Conservation (phyloP, 345 rosid species). For the Firmiana major region DNA sequence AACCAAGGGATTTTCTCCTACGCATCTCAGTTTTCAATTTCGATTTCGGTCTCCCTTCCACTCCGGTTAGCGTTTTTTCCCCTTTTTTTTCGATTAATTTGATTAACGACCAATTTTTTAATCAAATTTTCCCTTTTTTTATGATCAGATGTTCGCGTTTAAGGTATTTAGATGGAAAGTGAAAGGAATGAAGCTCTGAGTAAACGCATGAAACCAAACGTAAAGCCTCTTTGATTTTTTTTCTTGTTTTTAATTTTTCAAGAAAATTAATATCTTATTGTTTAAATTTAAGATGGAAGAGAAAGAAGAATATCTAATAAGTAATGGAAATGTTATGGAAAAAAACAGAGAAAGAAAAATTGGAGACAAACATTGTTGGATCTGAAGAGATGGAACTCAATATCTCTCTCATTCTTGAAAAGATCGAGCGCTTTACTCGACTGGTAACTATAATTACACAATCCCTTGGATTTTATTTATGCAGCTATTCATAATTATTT, state of each 20-base stretch:
- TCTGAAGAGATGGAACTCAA: slow-evolving; percentile 82
- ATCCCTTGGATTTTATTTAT: background rate
- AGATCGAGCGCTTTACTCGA: slow-evolving; percentile 76
- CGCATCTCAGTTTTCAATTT: background rate
- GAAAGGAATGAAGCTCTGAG: slow-evolving; percentile 37
- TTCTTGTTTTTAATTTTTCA: slow-evolving; percentile 5
- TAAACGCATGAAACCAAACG: slow-evolving; percentile 66
- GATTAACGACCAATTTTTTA: background rate
- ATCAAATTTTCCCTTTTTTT: background rate
- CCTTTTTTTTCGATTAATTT: background rate
- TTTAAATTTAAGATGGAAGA: slow-evolving; percentile 42
- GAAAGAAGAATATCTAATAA: slow-evolving; percentile 27
- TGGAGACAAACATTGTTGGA: slow-evolving; percentile 35
- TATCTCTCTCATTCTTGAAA: slow-evolving; percentile 58
- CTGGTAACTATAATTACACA: slow-evolving; percentile 37
- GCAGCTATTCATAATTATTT: background rate
- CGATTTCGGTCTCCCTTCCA: background rate
- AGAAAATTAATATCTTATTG: background rate
- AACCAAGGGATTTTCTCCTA: background rate
- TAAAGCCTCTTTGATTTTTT: slow-evolving; percentile 26
- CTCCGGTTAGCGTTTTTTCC: background rate
- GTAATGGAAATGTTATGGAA: slow-evolving; percentile 32
- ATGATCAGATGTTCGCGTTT: background rate
- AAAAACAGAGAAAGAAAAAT: slow-evolving; percentile 47
- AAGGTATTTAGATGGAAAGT: slow-evolving; percentile 35